A percentile compares a stretch with the other conserved stretches of the same genome.
Evolutionary conservation across 2,329 filamentous ascomycete genomes (phyloP).

Genomic region (Xylariaceae sp.): DNA sequence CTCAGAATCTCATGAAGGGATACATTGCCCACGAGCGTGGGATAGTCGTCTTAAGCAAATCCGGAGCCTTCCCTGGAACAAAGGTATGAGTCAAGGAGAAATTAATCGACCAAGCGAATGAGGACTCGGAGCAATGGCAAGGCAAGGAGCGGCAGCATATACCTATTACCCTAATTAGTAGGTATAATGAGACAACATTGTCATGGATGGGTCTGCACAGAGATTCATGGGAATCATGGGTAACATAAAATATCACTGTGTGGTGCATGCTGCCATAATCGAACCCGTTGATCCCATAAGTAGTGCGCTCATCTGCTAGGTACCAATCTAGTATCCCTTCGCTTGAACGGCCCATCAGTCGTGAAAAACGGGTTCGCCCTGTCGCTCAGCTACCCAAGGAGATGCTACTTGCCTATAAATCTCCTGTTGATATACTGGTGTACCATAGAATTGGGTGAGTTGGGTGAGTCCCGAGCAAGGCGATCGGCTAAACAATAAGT

Average conservation of each 20-base stretch:
- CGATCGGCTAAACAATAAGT: too few relatives aligned
- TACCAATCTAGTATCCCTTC: too few relatives aligned
- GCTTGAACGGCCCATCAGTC: too few relatives aligned
- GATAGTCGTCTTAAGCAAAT: slow-evolving; percentile 90
- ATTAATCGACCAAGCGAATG: slow-evolving; percentile 1
- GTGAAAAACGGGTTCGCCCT: too few relatives aligned
- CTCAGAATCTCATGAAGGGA: slow-evolving; percentile 88
- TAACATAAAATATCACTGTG: not conserved
- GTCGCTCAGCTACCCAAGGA: too few relatives aligned
- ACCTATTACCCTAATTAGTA: not conserved
- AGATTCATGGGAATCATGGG: slow-evolving; percentile 10
- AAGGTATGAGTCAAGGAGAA: slow-evolving; percentile 49
- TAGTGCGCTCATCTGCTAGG: too few relatives aligned
- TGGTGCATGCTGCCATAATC: too few relatives aligned
- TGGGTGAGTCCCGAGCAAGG: too few relatives aligned
- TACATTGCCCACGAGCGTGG: slow-evolving; percentile 91
- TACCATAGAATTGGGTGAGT: too few relatives aligned
- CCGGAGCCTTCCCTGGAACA: slow-evolving; percentile 88
- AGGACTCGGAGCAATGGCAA: not conserved
- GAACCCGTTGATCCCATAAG: too few relatives aligned
- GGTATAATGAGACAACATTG: slow-evolving; percentile 3
- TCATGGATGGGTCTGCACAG: slow-evolving; percentile 17
- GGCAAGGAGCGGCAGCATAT: slow-evolving; percentile 6
- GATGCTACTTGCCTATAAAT: too few relatives aligned
- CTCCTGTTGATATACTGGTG: too few relatives aligned